Base-by-base conservation (phyloP, 495 filamentous ascomycete species). In the Neurospora terricola region DNA sequence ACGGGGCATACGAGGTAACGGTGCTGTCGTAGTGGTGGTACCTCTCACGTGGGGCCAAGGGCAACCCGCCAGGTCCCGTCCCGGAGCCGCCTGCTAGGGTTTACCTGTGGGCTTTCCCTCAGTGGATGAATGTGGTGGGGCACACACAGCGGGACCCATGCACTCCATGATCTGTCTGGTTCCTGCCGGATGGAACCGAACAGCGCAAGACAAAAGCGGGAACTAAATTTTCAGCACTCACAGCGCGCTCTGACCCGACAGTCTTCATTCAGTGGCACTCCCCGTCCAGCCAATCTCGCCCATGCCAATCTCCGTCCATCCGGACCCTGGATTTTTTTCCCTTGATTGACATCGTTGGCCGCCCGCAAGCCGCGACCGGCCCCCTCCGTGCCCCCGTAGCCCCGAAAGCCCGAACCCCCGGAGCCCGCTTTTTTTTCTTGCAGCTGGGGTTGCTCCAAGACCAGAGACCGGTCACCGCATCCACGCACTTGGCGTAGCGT, bases 151-250 rank as follows among this genome's bases (percentile, higher is more conserved):
- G 54, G 54, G 54, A 30, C 54, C 54, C 12, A 30, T 62, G 54
- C 27, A 62, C 54, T 62, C 54, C 54, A 62, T 62, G 54, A 62
- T 62, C 54, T 62, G 70, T 62, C 54, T 62, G 70, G 42, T 45
- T 45, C 75, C 73, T 68, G 34, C 74, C 74, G 73, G 75, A 59
- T 77, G 73, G 73, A 71, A 38, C 71, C 75, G 72, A 69, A 21
- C 36, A 38, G 37, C 43, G 37, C 18, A 21, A 54, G 45, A 62
- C 54, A 62, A 62, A n/a, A 38, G 42, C 72, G 68, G 71, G 45
- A 75, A 23, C 69, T 70, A 71, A 70, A 48, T 73, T 73, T 71
- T 75, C 72, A 62, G 27, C 12, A 34, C 54, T 62, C 54, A 34
- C 27, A 34, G 27, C 54, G 54, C 54, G 54, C 54, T 30, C 18